Conservation (phyloP, 202 grass and related monocot genomes). For the Thinopyrum obtusiflorum region DNA sequence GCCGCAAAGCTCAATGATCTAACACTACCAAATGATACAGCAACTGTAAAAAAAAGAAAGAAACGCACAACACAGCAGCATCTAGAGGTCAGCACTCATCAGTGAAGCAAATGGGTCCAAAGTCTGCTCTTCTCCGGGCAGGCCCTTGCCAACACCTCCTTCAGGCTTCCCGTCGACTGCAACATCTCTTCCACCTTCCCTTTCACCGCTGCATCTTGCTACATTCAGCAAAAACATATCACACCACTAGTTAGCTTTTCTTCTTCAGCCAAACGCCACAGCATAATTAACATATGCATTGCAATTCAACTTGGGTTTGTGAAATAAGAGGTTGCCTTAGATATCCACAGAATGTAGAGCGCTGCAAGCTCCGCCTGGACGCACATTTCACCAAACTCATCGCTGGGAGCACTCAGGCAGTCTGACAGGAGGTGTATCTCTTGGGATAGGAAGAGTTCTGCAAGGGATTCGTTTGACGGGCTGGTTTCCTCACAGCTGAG, state of each 20-base stretch:
- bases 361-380: constrained; percentile 57
- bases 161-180: constrained; percentile 16
- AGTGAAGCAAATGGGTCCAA: constrained; percentile 32
- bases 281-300: neutral
- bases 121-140: constrained; percentile 31
- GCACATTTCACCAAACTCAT: constrained; percentile 52
- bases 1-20: neutral
- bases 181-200: constrained; percentile 32
- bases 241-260: neutral
- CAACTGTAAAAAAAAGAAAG: neutral
- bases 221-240: constrained; percentile 1
- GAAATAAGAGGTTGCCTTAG: constrained; percentile 40
- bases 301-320: neutral
- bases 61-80: neutral
- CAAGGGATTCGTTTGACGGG: neutral
- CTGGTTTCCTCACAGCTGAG: neutral
- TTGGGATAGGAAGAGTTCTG: constrained; percentile 46
- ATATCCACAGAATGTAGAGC: constrained; percentile 68
- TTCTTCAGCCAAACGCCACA: neutral
- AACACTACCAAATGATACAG: neutral
- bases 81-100: neutral
- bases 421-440: constrained; percentile 45
- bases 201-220: constrained; percentile 36
- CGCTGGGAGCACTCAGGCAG: constrained; percentile 27
- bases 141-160: constrained; percentile 35